Conservation (phyloP, 768 basidiomycete genomes). For the Melanogaster broomeanus region DNA sequence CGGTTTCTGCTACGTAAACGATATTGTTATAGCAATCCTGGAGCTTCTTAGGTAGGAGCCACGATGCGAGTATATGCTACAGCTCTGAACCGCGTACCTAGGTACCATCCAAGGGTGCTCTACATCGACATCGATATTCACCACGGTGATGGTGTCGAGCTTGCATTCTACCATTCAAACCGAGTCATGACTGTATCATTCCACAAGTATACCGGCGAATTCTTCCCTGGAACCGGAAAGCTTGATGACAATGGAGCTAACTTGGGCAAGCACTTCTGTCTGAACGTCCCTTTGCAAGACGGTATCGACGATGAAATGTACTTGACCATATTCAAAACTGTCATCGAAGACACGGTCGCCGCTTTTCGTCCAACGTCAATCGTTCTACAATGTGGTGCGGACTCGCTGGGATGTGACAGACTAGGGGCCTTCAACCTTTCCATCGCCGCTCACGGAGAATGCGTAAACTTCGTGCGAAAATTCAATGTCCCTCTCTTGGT, state of each 20-base stretch:
- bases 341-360: constrained; percentile 91
- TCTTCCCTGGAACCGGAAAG: constrained; percentile 97
- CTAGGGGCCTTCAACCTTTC: constrained; percentile 97
- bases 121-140: constrained; percentile 99
- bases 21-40: constrained; percentile 91
- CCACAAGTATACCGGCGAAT: constrained; percentile 98
- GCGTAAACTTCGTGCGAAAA: constrained; percentile 93
- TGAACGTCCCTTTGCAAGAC: constrained; percentile 94
- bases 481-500: constrained; percentile 91
- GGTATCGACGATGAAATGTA: constrained; percentile 99
- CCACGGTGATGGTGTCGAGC: constrained; percentile 97
- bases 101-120: constrained; percentile 90
- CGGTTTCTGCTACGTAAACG: constrained; percentile 98
- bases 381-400: constrained; percentile 96
- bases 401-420: constrained; percentile 92
- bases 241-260: constrained; percentile 88
- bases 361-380: constrained; percentile 88
- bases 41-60: constrained; percentile 77
- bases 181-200: constrained; percentile 99
- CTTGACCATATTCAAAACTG: constrained; percentile 90
- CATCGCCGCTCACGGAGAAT: constrained; percentile 97
- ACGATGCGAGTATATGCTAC: background rate
- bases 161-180: constrained; percentile 96
- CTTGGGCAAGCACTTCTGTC: constrained; percentile 90
- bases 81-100: constrained; percentile 31